phyloP scores from a whole-genome alignment of 805 yeast species.

The Zygotorulaspora danielsina region DNA sequence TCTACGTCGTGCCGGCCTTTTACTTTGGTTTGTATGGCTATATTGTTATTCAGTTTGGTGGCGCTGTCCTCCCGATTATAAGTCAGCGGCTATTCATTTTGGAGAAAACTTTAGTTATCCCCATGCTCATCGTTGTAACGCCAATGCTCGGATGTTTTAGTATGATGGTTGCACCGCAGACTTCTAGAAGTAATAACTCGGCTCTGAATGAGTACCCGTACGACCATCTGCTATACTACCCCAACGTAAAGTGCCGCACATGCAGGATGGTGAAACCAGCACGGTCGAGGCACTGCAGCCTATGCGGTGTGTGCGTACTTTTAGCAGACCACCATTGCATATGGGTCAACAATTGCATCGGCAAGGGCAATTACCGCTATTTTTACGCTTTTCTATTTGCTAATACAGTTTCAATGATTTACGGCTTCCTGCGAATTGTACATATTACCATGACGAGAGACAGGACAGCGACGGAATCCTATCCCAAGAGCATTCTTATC shows the following conservation, averaged over 20 bases:
- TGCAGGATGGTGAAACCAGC: constrained; percentile 66
- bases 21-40: constrained; percentile 25
- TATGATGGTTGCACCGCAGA: constrained; percentile 21
- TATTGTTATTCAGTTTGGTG: constrained; percentile 19
- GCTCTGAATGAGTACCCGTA: constrained; percentile 29
- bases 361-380: constrained; percentile 57
- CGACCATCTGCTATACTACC: constrained; percentile 54
- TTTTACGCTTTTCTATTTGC: constrained; percentile 53
- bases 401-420: constrained; percentile 43
- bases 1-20: constrained; percentile 29
- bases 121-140: constrained; percentile 19
- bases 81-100: constrained; percentile 9
- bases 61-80: constrained; percentile 16
- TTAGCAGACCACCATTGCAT: constrained; percentile 72
- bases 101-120: constrained; percentile 25
- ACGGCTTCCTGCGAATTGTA: constrained; percentile 39
- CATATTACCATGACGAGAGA: constrained; percentile 9
- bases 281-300: constrained; percentile 69
- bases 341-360: constrained; percentile 74
- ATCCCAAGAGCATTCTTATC: constrained; percentile 31
- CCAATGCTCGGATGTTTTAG: constrained; percentile 22
- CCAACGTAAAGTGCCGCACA: constrained; percentile 47
- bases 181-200: constrained; percentile 4
- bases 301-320: constrained; percentile 59
- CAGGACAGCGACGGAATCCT: neutral